Evolutionary conservation across 2,329 filamentous ascomycete species (phyloP), one percentile per base, ranked within the genome.

Genomic region (Septoria linicola): DNA sequence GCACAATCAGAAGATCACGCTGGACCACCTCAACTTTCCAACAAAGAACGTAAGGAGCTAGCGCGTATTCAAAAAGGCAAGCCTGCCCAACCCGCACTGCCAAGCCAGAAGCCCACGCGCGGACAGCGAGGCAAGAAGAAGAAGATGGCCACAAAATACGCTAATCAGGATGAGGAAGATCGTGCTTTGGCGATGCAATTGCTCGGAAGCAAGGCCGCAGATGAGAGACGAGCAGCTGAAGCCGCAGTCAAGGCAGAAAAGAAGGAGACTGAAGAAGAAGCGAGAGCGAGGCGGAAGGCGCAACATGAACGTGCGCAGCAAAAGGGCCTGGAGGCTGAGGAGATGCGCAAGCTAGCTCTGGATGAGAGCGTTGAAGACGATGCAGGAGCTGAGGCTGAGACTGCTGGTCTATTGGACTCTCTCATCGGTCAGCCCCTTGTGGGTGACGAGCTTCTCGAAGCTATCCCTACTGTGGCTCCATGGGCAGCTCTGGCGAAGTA

Each of bases 131-230:
- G 80, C 53, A 96, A 95, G 68, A 84, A 85, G 36, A 96, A 95
- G 75, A 95, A 93, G 69, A 84, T 89, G 1, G 89, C 89, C 3
- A 76, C 82, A 52, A 96, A 96, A 68, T 99, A 99, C 72, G 92
- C 87, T 39, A 77, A 95, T 62, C 93, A 97, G 76, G 92, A 97
- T 62, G 90, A 96, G 49, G 92, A 96, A 70, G 93, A 99, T 65
- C 88, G 90, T 10, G 81, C 80, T 5, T 80, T 91, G 0, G 89
- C 90, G 25, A 87, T 96, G 70, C 80, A 84, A 19, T 79, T 97
- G n/a, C 83, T 96, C n/a, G 93, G 93, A 32, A 85, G 88, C 1
- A 75, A 79, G 53, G 79, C 80, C 0, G 85, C 85, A 1, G 80
- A 81, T 31, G 79, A 87, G 61, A 83, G 84, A 56, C 82, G 80